Base-by-base conservation (phyloP, 192 early-diverging fungal species). In the Diversispora eburnea region DNA sequence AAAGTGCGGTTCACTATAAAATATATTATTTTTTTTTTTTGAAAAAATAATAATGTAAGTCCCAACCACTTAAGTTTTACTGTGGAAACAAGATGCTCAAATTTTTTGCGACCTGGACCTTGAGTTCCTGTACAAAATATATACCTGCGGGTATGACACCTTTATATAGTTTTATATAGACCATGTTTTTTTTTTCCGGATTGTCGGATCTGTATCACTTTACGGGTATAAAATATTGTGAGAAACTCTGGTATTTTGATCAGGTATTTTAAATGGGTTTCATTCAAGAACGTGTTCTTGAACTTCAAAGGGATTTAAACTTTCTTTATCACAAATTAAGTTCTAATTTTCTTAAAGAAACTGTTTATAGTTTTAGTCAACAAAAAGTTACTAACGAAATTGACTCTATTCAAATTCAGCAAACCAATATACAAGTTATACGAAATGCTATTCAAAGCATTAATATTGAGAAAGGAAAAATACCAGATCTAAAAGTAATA, bases 201-300 rank as follows among this genome's bases (percentile, higher is more conserved):
- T 49, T 49, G 8, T 0, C 48, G 8, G 8, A 49, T 49, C 7
- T 49, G 48, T 49, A 49, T 49, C 25, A 33, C 25, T 33, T 33
- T 33, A 33, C 25, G 25, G 25, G 25, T 33, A 33, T 33, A 33
- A 33, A 33, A 33, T 33, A 33, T 33, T 33, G 2, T 33, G 2
- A 33, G 25, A 33, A 33, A 33, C 2, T 33, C 25, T 33, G 25
- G 2, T 49, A 49, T 8, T 49, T 51, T 8, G 13, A 39, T 15
- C 39, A 3, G 15, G 33, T 5, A 61, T 39, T 33, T 15, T 39
- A 61, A 33, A 63, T 63, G 61, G 43, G 12, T 42, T 66, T 66
- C 22, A 19, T 49, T 48, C 43, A 66, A 66, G 64, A 66, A 33
- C 64, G 43, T 25, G 64, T 66, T 20, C 47, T n/a, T 19, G 19